Conservation (phyloP, 2,329 filamentous ascomycete species). For the Fusarium euwallaceae region DNA sequence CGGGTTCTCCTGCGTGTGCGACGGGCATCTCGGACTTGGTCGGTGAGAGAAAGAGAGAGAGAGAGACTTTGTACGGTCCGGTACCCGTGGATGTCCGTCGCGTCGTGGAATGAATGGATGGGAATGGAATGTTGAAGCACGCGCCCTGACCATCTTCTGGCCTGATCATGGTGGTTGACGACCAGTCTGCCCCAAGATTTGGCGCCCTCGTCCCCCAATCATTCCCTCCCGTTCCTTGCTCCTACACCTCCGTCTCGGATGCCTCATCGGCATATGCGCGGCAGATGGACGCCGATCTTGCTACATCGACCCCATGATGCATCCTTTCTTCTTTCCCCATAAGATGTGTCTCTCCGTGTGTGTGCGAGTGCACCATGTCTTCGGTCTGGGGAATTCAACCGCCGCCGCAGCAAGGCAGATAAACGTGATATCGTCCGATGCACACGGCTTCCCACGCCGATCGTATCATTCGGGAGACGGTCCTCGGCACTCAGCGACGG, state of each 20-base stretch:
- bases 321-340: constrained; percentile 17
- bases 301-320: constrained; percentile 39
- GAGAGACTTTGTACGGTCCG: background rate
- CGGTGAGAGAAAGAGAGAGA: constrained; percentile 12
- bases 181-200: constrained; percentile 24
- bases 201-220: constrained; percentile 38
- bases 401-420: constrained; percentile 5
- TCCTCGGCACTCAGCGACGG: constrained; percentile 39
- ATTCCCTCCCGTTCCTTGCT: constrained; percentile 28
- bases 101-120: background rate
- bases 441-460: constrained; percentile 21
- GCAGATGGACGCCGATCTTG: constrained; percentile 47
- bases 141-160: constrained; percentile 45
- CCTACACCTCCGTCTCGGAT: constrained; percentile 30
- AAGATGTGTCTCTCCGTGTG: background rate
- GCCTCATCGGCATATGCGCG: constrained; percentile 48
- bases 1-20: background rate
- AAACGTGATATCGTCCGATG: constrained; percentile 39
- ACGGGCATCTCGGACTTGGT: constrained; percentile 9
- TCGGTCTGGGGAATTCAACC: constrained; percentile 28
- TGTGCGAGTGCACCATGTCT: background rate
- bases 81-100: background rate
- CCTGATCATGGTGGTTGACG: constrained; percentile 39
- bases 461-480: constrained; percentile 38
- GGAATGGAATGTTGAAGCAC: constrained; percentile 33